phyloP scores from a whole-genome alignment of 164 flowering plant species.

The Sedum album region DNA sequence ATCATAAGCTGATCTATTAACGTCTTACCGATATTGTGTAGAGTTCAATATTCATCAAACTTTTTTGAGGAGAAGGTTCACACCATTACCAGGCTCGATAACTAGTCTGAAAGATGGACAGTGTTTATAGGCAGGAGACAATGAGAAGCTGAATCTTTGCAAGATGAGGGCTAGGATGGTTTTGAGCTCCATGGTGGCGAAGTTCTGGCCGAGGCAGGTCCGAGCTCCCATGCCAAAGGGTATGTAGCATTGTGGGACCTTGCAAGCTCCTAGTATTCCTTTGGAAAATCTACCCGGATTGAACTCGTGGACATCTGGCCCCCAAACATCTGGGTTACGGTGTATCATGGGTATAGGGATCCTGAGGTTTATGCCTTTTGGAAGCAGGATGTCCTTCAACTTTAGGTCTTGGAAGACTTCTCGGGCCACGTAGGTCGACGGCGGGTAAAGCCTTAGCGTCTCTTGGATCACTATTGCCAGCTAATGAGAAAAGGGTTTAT shows the following conservation, averaged over 20 bases:
- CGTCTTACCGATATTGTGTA: not conserved
- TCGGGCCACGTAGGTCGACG: slow-evolving; percentile 25
- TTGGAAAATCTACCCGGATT: slow-evolving; percentile 39
- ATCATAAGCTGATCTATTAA: too few relatives aligned
- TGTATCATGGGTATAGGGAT: slow-evolving; percentile 31
- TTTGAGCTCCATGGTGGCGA: slow-evolving; percentile 42
- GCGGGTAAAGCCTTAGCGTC: slow-evolving; percentile 13
- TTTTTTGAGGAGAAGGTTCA: slow-evolving; percentile 15
- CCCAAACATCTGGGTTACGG: slow-evolving; percentile 31
- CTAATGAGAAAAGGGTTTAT: too few relatives aligned
- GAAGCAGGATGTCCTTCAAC: slow-evolving; percentile 24
- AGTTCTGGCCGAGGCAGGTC: slow-evolving; percentile 36
- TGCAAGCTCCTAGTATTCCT: slow-evolving; percentile 34
- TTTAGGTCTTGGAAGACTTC: slow-evolving; percentile 30
- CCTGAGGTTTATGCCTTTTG: slow-evolving; percentile 29
- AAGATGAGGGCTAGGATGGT: slow-evolving; percentile 28
- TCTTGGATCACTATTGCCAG: too few relatives aligned
- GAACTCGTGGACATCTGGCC: slow-evolving; percentile 29
- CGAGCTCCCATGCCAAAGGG: slow-evolving; percentile 45
- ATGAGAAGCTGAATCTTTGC: slow-evolving; percentile 30
- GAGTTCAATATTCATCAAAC: not conserved
- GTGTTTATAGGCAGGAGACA: slow-evolving; percentile 27
- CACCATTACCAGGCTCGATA: slow-evolving; percentile 29
- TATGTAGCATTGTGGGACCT: slow-evolving; percentile 35
- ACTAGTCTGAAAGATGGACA: slow-evolving; percentile 21